A percentile compares a stretch with the other conserved stretches of the same genome.
Conservation (phyloP, 2,329 filamentous ascomycete species). For the Amesomyces nigricolor region DNA sequence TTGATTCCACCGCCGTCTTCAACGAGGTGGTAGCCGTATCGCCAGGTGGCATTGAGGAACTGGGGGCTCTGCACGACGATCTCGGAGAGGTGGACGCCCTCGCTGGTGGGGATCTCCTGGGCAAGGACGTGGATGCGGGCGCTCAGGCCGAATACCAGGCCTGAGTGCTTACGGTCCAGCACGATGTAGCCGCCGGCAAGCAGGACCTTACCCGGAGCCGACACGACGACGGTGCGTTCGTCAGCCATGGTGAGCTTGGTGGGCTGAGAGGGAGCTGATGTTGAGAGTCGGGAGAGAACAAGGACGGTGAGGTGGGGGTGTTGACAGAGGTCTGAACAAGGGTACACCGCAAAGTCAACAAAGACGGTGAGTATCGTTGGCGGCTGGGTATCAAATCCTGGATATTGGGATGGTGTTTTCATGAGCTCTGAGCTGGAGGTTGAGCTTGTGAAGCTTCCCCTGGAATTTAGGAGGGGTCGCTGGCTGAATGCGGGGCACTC, state of each 20-base stretch:
- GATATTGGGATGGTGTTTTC: neutral
- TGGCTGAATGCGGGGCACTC: slow-evolving; percentile 5
- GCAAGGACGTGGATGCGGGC: slow-evolving; percentile 63
- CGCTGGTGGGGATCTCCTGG: slow-evolving; percentile 50
- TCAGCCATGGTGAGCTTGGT: slow-evolving; percentile 1
- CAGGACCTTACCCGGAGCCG: slow-evolving; percentile 93
- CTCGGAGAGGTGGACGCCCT: slow-evolving; percentile 60
- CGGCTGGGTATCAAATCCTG: neutral
- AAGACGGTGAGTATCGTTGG: neutral
- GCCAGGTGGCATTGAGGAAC: slow-evolving; percentile 81
- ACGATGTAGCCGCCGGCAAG: slow-evolving; percentile 93
- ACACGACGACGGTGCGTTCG: slow-evolving; percentile 55
- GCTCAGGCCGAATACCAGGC: slow-evolving; percentile 62
- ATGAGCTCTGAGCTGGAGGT: neutral
- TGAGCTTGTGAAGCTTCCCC: neutral
- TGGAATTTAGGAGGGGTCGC: slow-evolving; percentile 1
- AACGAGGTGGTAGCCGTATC: slow-evolving; percentile 70
- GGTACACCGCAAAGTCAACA: too few relatives aligned
- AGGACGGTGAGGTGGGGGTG: neutral
- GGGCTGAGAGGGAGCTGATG: neutral
- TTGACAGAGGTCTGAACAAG: too few relatives aligned
- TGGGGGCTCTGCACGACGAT: slow-evolving; percentile 89
- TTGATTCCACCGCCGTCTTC: slow-evolving; percentile 71
- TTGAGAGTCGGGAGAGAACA: neutral
- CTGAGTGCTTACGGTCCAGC: slow-evolving; percentile 80